Base-by-base conservation (phyloP, 2,329 filamentous ascomycete species). In the Fusarium piperis region DNA sequence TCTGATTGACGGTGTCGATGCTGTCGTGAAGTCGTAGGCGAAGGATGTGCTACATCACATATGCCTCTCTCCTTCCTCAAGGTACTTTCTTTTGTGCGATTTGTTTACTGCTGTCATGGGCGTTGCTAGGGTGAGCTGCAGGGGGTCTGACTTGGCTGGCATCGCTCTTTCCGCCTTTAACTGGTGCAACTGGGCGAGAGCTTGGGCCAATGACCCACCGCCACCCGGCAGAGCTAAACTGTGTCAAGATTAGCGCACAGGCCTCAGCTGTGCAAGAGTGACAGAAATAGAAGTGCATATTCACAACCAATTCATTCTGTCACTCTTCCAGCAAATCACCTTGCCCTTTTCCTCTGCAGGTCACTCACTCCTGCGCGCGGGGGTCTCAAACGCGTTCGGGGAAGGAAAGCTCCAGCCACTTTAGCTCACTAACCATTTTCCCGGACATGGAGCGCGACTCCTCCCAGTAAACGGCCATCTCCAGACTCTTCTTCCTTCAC, bases 1-100 rank as follows among this genome's bases (percentile, higher is more conserved):
- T 81, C 72, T 82, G 78, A 70, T 81, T 78, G 76, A 83, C 75
- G 71, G 82, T 77, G 72, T 79, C 67, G 74, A 85, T 76, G 64
- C 78, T 77, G 65, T 83, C 78, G 77, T 80, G 78, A 72, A 80
- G 80, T 75, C 84, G 82, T 66, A 78, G 79, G 65, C 80, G 81
- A 74, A 82, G 80, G 77, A 81, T 79, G 78, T 76, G 77, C 78
- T 76, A 83, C 81, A 83, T 83, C 72, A 68, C 38, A 69, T 60
- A 30, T 51, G 28, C 28, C n/a, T 35, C 44, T 39, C 59, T 48
- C 30, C 30, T 28, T 32, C 55, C 46, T 28, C 23, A 53, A 18
- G 23, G 23, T 36, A n/a, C 35, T 59, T 39, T 57, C 52, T 53
- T 51, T 64, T 55, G 52, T 57, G 32, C 57, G 51, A 62, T 74